Evolutionary conservation across 176 grass and related monocot genomes (phyloP).

Genomic region (Cenchrus americanus): DNA sequence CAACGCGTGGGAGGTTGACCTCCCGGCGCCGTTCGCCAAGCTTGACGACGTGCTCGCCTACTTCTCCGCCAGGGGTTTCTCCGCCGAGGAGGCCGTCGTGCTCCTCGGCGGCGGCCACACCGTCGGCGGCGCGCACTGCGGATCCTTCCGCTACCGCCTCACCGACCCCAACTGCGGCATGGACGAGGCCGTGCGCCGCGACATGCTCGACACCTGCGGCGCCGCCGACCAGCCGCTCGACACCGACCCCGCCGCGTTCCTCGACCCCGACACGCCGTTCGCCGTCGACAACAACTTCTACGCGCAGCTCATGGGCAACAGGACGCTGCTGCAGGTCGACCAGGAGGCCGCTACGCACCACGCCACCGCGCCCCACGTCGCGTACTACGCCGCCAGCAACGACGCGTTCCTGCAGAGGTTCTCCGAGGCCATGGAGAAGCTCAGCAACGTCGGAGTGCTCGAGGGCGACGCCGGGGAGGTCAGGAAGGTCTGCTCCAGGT

Average conservation of each 20-base stretch:
- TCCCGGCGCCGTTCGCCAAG: slow-evolving; percentile 30
- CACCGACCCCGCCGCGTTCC: slow-evolving; percentile 33
- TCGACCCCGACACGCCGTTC: slow-evolving; percentile 51
- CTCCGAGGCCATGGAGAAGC: slow-evolving; percentile 50
- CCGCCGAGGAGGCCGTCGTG: slow-evolving; percentile 52
- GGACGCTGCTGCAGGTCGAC: slow-evolving; percentile 50
- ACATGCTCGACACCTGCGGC: slow-evolving; percentile 29
- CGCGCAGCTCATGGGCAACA: slow-evolving; percentile 44
- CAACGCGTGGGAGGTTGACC: slow-evolving; percentile 35
- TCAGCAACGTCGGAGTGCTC: slow-evolving; percentile 48
- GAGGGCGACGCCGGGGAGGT: slow-evolving; percentile 58
- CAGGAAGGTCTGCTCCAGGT: slow-evolving; percentile 53
- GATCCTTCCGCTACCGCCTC: slow-evolving; percentile 55
- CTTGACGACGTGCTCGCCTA: slow-evolving; percentile 25
- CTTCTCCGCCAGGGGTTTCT: slow-evolving; percentile 52
- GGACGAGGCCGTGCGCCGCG: background rate
- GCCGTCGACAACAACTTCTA: slow-evolving; percentile 63
- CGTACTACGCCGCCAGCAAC: slow-evolving; percentile 28
- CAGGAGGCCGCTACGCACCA: slow-evolving; percentile 54
- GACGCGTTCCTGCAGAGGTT: slow-evolving; percentile 47
- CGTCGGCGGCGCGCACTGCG: slow-evolving; percentile 59
- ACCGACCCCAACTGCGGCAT: slow-evolving; percentile 34
- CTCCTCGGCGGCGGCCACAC: slow-evolving; percentile 66
- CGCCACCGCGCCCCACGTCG: slow-evolving; percentile 26
- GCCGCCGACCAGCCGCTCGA: background rate